Base-by-base conservation (phyloP, 2,329 filamentous ascomycete genomes). In the Nemania sp. region DNA sequence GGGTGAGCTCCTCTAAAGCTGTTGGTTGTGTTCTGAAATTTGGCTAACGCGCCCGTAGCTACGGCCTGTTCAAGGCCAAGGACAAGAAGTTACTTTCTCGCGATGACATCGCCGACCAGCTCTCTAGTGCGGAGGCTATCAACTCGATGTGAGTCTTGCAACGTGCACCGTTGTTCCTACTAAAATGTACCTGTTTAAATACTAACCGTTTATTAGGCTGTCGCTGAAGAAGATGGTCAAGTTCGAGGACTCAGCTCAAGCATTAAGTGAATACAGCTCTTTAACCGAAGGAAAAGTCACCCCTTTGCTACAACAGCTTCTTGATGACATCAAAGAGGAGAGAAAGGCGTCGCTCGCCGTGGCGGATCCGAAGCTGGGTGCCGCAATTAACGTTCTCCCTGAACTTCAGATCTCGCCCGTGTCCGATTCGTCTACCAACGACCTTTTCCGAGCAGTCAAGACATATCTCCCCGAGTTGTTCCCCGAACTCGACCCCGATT, bases 191-290 rank as follows among this genome's bases (percentile, higher is more conserved):
- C 10, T 22, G 8, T 10, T 49, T 22, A 11, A 5, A 22, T 15
- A 22, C 49, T 52, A 52, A 55, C 29, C 10, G 11, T 18, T 56
- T 18, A 24, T 32, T 73, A 95, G 92, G 82, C 84, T 99, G 77
- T 98, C 97, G 84, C 87, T 98, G 80, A 98, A 98, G 88, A 91
- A 95, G 81, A 98, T 99, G 82, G 87, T 93, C 82, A 98, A 98
- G 86, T 99, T 98, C 83, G 93, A 97, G 80, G 97, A 93, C 82
- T 94, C 96, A 71, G 90, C 93, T 72, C 90, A 90, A 72, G 96
- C 96, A 72, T 87, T 99, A 67, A 92, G 97, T 80, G 95, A 99
- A 85, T 93, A 94, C 76, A 90, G 93, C 63, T 89, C 93, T 47
- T 84, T 99, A 70, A 92, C 93, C 73, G 95, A 98, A 78, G 94